Conservation (phyloP, 371 early-diverging fungal species). For the Blastocladiella emersonii region DNA sequence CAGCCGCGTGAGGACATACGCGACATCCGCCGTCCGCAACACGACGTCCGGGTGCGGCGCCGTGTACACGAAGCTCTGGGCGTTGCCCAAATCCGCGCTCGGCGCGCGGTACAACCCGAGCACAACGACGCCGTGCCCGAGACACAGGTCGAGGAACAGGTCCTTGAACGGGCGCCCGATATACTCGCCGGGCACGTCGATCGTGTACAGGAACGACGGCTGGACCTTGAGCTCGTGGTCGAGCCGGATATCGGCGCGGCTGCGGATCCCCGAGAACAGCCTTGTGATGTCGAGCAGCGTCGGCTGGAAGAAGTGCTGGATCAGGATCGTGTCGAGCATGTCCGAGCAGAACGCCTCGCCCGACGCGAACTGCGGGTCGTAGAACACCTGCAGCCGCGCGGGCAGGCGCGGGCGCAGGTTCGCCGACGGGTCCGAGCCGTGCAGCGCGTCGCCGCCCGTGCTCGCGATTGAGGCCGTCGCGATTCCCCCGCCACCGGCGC, state of each 20-base stretch:
- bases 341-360: background rate
- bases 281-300: background rate
- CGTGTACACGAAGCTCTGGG: background rate
- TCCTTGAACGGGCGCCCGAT: background rate
- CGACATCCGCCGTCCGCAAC: no score
- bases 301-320: background rate
- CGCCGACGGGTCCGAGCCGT: no score
- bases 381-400: background rate
- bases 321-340: conserved; percentile 1
- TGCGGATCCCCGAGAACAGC: background rate
- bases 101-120: conserved; percentile 2
- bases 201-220: background rate
- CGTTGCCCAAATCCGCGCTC: background rate
- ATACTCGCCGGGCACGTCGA: background rate
- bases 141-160: background rate
- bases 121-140: background rate
- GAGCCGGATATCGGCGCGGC: background rate
- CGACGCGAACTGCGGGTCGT: background rate
- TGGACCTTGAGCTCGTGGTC: background rate
- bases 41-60: background rate
- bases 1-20: no score
- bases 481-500: background rate
- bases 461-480: no score
- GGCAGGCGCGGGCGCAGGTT: background rate
- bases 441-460: no score